Conservation (phyloP, 768 basidiomycete genomes). For the Roridomyces roridus region DNA sequence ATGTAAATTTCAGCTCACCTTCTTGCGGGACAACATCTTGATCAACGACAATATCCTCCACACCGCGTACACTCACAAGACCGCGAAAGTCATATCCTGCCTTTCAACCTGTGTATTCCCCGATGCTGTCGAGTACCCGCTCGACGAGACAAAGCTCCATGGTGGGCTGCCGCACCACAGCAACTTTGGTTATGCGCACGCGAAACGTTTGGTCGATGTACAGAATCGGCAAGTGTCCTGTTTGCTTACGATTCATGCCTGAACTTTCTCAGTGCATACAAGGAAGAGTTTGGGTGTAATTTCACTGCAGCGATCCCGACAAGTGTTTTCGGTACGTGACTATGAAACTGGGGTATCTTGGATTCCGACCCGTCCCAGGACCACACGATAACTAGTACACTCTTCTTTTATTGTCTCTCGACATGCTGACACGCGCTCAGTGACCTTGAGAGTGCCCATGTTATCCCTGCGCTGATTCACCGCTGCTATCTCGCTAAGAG, state of each 20-base stretch:
- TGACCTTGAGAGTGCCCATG: slow-evolving; percentile 89
- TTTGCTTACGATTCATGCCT: not conserved
- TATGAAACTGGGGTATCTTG: no score
- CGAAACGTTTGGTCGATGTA: slow-evolving; percentile 94
- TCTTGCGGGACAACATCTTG: slow-evolving; percentile 91
- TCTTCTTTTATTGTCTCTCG: not conserved
- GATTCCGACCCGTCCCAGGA: no score
- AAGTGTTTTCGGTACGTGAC: not conserved
- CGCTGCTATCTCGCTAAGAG: slow-evolving; percentile 93
- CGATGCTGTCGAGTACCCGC: slow-evolving; percentile 91
- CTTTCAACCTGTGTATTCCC: slow-evolving; percentile 98
- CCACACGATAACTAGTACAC: not conserved
- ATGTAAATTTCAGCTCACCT: slow-evolving; percentile 64
- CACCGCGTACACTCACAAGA: slow-evolving; percentile 66
- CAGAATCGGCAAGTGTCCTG: slow-evolving; percentile 79
- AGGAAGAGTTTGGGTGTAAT: slow-evolving; percentile 6
- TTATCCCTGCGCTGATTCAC: slow-evolving; percentile 93
- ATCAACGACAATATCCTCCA: slow-evolving; percentile 96
- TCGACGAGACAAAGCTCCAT: slow-evolving; percentile 94
- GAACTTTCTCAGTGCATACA: slow-evolving; percentile 2
- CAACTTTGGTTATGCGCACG: slow-evolving; percentile 97
- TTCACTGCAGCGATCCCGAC: slow-evolving; percentile 2
- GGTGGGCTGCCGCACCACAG: slow-evolving; percentile 90
- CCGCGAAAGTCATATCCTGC: slow-evolving; percentile 88
- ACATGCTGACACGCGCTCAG: slow-evolving; percentile 42